phyloP scores from a whole-genome alignment of 306 rosid genomes.

The Lotus japonicus region DNA sequence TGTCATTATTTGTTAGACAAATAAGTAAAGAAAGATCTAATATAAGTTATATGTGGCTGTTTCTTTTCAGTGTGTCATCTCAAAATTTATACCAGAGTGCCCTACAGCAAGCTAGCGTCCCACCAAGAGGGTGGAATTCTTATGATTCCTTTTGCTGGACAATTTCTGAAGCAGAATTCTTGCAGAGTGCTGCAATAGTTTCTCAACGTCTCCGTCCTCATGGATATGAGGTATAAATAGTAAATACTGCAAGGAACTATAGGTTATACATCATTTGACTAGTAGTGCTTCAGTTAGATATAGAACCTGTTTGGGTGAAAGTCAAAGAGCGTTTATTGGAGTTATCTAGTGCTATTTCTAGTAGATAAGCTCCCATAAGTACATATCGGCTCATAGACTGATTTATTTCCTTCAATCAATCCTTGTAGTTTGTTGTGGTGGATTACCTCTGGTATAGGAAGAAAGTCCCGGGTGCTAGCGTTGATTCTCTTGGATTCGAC shows the following conservation, averaged over 20 bases:
- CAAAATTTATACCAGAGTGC: constrained; percentile 15
- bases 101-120: constrained; percentile 45
- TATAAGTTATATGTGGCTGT: constrained; percentile 4
- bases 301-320: background rate
- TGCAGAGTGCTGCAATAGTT: constrained; percentile 51
- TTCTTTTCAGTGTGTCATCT: constrained; percentile 53
- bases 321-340: too few relatives aligned
- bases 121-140: constrained; percentile 99
- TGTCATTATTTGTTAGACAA: background rate
- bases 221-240: constrained; percentile 71
- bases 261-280: constrained; percentile 2
- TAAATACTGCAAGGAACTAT: background rate
- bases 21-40: background rate
- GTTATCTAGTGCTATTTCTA: too few relatives aligned
- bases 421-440: constrained; percentile 81
- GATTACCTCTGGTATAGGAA: constrained; percentile 97
- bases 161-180: constrained; percentile 69
- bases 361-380: too few relatives aligned
- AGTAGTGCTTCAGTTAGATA: constrained; percentile 12
- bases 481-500: constrained; percentile 83
- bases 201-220: constrained; percentile 42
- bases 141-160: constrained; percentile 91
- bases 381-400: background rate
- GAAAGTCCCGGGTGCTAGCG: constrained; percentile 64
- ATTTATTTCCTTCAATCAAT: constrained; percentile 16